Evolutionary conservation across 345 rosid species (phyloP), one percentile per base, ranked within the genome.

Genomic region (Rhodamnia rubescens): DNA sequence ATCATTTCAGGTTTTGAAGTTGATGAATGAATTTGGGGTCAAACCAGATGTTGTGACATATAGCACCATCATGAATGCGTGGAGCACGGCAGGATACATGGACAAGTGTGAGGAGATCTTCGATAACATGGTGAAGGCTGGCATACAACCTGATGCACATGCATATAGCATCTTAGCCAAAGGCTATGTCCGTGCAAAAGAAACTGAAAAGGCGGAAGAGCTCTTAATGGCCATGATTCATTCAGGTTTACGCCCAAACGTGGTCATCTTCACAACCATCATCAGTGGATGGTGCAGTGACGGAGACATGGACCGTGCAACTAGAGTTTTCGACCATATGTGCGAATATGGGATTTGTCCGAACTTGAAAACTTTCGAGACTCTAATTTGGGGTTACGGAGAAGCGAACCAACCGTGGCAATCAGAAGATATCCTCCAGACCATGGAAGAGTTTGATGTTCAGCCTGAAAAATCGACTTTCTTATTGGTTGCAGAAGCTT

Each of bases 11-110:
- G 93, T 92, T 69, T 89, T 95, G 84, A 87, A 93, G 61, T 57
- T 93, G 87, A 94, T 94, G 98, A 96, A 92, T 90, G 93, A 93
- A 58, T 90, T 87, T 7, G 95, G 93, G 22, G 91, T 95, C 75
- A 93, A 92, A 87, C 96, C 97, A 27, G 98, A 95, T 82, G 97
- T 95, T 51, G 86, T 95, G 61, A 97, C 98, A 78, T 97, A 94
- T 87, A 97, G 99, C 92, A 95, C 96, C 7, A 90, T 97, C 90
- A 95, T 97, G 98, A 93, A 97, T 86, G 96, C 94, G 5, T 95
- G 99, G 96, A 95, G 97, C 90, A 93, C 97, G 7, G 89, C 93
- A 14, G 99, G 98, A 87, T 89, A 91, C 74, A 97, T 94, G 99
- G 92, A 93, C 58, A 94, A 94, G 89, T 97, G 99, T 87, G 91